Evolutionary conservation across 176 grass and related monocot genomes (phyloP).

Genomic region (Carex cristatella): DNA sequence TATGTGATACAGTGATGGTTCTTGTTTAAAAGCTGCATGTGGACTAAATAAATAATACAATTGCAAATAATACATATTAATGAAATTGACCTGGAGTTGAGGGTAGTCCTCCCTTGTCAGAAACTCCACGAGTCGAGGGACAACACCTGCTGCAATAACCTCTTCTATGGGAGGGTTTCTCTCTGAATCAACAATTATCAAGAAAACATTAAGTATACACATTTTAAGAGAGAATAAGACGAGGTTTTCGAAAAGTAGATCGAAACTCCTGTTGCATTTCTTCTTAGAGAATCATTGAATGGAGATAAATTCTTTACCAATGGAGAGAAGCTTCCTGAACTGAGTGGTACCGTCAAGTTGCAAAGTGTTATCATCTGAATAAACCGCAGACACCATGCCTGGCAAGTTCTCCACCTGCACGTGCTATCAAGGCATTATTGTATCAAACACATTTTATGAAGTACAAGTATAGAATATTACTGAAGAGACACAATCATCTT

Average conservation of each 20-base stretch:
- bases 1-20: neutral
- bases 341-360: conserved; percentile 80
- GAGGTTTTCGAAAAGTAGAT: neutral
- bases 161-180: conserved; percentile 87
- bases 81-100: conserved; percentile 69
- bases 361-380: conserved; percentile 48
- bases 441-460: neutral
- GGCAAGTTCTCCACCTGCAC: conserved; percentile 65
- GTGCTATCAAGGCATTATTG: neutral
- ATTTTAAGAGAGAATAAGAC: neutral
- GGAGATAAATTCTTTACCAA: conserved; percentile 38
- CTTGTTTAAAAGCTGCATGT: neutral
- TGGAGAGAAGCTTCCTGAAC: conserved; percentile 82
- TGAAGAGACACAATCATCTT: neutral
- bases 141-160: conserved; percentile 77
- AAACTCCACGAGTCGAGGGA: conserved; percentile 79
- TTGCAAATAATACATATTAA: neutral
- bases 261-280: neutral
- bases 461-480: neutral
- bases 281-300: neutral
- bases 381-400: conserved; percentile 65
- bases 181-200: conserved; percentile 30
- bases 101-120: conserved; percentile 79
- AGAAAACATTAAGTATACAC: neutral
- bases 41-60: neutral